Evolutionary conservation across 2,329 filamentous ascomycete genomes (phyloP).

Genomic region (Penicillium vulpinum): DNA sequence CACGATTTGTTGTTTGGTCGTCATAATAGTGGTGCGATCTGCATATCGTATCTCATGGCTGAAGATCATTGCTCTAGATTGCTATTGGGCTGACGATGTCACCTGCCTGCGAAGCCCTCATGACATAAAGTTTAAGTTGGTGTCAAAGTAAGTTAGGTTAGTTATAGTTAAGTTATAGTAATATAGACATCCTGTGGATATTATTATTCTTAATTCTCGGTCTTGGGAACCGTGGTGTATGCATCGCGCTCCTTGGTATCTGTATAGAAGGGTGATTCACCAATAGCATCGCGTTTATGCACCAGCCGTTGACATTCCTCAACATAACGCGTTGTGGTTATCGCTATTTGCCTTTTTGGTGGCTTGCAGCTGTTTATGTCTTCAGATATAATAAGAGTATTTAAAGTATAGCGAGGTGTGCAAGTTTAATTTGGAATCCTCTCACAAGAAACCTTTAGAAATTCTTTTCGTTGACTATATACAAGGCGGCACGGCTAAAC

Average conservation of each 20-base stretch:
- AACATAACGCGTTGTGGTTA: not conserved
- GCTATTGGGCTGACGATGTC: not conserved
- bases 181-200: not conserved
- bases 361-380: not conserved
- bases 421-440: no score
- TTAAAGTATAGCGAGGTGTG: not conserved
- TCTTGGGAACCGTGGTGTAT: not conserved
- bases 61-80: not conserved
- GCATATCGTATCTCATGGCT: not conserved
- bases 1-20: not conserved
- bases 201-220: no score
- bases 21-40: not conserved
- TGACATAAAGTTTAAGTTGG: not conserved
- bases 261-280: not conserved
- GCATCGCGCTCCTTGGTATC: not conserved
- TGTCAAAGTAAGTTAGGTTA: not conserved
- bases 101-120: slow-evolving; percentile 1
- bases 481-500: not conserved
- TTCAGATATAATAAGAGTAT: not conserved
- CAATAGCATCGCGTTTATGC: not conserved
- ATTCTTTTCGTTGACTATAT: not conserved
- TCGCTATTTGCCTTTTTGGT: not conserved
- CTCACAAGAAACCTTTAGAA: not conserved
- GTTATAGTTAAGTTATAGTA: not conserved
- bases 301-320: not conserved